Evolutionary conservation across 306 rosid species (phyloP), one percentile per base, ranked within the genome.

Genomic region (Castanea crenata): DNA sequence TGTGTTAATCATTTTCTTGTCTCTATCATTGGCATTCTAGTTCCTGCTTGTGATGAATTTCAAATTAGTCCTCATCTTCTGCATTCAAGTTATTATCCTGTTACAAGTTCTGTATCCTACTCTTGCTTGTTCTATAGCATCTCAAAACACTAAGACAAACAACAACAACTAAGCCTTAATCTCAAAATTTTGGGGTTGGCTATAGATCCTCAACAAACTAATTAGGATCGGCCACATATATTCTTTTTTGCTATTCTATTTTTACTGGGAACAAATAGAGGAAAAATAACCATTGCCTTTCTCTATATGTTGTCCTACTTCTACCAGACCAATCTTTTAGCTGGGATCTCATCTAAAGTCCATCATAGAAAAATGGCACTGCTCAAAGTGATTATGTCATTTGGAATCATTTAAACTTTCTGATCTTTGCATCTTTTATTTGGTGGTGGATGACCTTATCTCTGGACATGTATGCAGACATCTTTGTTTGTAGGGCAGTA

Each of bases 21-120:
- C 61, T 69, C 18, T 57, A 78, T 59, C 74, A 64, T 31, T 38
- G 76, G 25, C 79, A 78, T 59, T 80, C 72, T 61, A 16, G 69
- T 51, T 74, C 38, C 51, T 71, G 25, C 54, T 68, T 68, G 6
- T 31, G 72, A 35, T 8, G 14, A 16, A 5, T 15, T 52, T 29
- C n/a, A 15, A 68, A n/a, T 44, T 1, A 75, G 65, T 35, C 32
- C 21, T 55, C 56, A 8, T 21, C 21, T 59, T 10, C 68, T 61
- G 79, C 71, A 46, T 61, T 61, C 71, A 59, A 61, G 71, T 65
- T 34, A 3, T 32, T 34, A 62, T 34, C 35, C 49, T 32, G 49
- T 65, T 32, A 34, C 71, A 18, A 18, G 54, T 19, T 35, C 27
- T 2, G 18, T n/a, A 19, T 35, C 11, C 27, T 82, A 54, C 49